Percentiles rank a stretch among this genome's conserved stretches.
Conservation (phyloP, 306 rosid genomes). For the Luffa acutangula region DNA sequence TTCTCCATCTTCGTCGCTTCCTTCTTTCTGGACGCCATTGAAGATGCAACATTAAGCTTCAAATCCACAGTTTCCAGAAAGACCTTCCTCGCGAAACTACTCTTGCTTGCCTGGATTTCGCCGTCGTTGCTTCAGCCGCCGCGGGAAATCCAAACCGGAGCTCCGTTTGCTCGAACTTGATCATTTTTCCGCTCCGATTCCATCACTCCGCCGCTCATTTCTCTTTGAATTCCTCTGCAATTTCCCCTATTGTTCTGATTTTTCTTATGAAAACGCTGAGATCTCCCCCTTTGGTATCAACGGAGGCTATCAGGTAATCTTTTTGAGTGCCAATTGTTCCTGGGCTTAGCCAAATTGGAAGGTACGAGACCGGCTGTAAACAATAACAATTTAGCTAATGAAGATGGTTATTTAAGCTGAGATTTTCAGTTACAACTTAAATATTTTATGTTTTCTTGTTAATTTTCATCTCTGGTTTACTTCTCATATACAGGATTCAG, state of each 20-base stretch:
- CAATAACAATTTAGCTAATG: background rate
- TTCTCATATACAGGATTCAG: background rate
- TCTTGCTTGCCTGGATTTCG: conserved; percentile 12
- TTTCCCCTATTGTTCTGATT: background rate
- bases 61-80: conserved; percentile 56
- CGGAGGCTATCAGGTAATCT: background rate
- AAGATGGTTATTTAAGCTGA: background rate
- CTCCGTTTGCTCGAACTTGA: background rate
- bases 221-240: background rate
- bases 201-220: background rate
- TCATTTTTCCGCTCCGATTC: background rate
- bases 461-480: background rate
- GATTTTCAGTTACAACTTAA: background rate
- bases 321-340: background rate
- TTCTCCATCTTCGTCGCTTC: conserved; percentile 17
- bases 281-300: background rate
- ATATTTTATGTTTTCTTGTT: background rate
- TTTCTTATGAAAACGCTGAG: background rate
- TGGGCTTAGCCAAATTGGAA: background rate
- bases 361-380: background rate
- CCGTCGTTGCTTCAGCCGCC: conserved; percentile 1
- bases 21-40: conserved; percentile 10
- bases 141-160: conserved; percentile 42
- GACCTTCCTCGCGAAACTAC: conserved; percentile 31
- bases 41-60: conserved; percentile 66